phyloP scores from a whole-genome alignment of 2,329 filamentous ascomycete species.

The Fusarium falciforme region DNA sequence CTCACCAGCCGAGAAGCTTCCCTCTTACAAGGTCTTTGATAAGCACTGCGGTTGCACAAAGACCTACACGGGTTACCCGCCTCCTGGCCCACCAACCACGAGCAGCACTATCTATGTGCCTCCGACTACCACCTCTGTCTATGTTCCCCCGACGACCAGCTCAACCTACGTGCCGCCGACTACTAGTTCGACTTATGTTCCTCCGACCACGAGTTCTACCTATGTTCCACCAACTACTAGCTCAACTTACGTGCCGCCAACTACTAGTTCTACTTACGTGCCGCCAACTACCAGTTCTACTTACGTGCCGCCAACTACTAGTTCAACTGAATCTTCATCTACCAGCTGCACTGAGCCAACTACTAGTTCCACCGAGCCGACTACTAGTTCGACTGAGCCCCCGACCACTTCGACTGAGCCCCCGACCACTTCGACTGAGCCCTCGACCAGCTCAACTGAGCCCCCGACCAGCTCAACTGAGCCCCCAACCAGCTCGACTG shows the following conservation, averaged over 20 bases:
- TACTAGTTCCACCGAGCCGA: background rate
- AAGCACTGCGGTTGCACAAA: conserved; percentile 15
- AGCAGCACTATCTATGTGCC: background rate
- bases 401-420: background rate
- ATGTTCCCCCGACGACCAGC: background rate
- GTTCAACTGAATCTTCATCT: background rate
- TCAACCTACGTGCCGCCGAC: background rate
- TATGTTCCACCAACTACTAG: background rate
- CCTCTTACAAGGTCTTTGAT: conserved; percentile 13
- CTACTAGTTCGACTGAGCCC: background rate
- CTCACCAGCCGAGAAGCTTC: background rate
- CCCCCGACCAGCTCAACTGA: conserved; percentile 2
- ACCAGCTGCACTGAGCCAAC: background rate
- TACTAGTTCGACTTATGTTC: background rate
- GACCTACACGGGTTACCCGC: background rate
- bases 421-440: background rate
- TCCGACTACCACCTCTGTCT: background rate
- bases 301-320: background rate
- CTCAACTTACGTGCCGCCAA: background rate
- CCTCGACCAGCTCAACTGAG: background rate
- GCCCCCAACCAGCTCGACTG: background rate
- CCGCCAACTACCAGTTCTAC: background rate
- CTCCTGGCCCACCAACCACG: background rate
- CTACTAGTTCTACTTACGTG: background rate
- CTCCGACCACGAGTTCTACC: background rate